These are phyloP conservation scores for Verticillium longisporum DNA, from an alignment of 2,329 filamentous ascomycete genomes.

Conservation along the genomic window DNA sequence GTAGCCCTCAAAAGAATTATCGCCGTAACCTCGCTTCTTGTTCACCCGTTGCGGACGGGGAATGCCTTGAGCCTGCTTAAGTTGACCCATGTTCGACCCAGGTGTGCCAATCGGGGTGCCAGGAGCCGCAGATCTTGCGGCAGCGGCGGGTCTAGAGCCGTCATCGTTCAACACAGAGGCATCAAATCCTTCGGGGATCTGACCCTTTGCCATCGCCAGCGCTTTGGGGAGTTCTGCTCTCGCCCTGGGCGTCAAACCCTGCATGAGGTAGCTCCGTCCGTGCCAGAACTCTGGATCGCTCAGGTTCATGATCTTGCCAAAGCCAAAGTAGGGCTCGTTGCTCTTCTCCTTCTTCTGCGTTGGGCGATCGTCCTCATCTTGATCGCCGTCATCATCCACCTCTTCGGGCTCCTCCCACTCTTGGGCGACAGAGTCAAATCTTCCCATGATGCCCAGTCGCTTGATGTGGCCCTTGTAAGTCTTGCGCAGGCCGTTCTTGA, in stretches of 20 bases:
- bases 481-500: constrained; percentile 52
- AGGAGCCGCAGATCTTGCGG: constrained; percentile 39
- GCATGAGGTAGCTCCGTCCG: constrained; percentile 38
- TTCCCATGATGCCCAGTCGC: constrained; percentile 52
- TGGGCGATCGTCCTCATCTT: constrained; percentile 43
- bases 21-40: constrained; percentile 71
- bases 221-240: constrained; percentile 40
- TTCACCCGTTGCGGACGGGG: constrained; percentile 55
- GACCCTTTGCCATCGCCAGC: constrained; percentile 50
- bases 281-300: constrained; percentile 29
- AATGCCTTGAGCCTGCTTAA: constrained; percentile 8
- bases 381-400: constrained; percentile 23
- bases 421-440: constrained; percentile 50
- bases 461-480: constrained; percentile 66
- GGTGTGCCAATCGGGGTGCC: constrained; percentile 50
- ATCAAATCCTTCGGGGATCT: constrained; percentile 48
- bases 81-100: constrained; percentile 22
- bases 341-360: constrained; percentile 52
- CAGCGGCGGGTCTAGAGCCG: constrained; percentile 27
- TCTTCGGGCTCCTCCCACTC: constrained; percentile 37
- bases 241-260: constrained; percentile 41
- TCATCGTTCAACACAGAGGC: constrained; percentile 52
- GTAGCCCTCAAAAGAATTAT: constrained; percentile 69
- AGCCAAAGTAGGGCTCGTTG: constrained; percentile 40
- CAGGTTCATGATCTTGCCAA: constrained; percentile 42